Evolutionary conservation across 805 yeast genomes (phyloP).

Genomic region (Metschnikowia reukaufii): DNA sequence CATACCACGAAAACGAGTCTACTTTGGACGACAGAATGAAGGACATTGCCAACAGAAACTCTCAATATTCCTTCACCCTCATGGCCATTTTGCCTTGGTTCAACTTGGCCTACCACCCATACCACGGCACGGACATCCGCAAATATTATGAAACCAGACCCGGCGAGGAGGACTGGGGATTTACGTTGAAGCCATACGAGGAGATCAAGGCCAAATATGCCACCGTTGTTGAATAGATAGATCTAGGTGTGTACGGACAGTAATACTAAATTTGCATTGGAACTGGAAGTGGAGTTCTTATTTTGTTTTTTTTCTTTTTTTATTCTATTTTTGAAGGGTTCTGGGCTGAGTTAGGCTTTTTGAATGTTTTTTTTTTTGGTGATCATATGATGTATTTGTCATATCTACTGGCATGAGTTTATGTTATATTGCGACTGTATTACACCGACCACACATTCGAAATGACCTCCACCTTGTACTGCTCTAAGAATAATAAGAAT

Average conservation of each 20-base stretch:
- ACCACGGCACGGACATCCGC: slow-evolving; percentile 70
- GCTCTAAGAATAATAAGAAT: no score
- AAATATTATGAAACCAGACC: slow-evolving; percentile 48
- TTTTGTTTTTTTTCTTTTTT: no score
- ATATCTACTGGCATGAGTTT: no score
- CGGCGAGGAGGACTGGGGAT: slow-evolving; percentile 61
- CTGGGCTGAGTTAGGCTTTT: no score
- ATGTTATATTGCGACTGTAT: no score
- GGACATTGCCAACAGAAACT: slow-evolving; percentile 73
- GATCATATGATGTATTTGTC: no score
- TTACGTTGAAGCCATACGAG: slow-evolving; percentile 50
- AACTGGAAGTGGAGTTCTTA: no score
- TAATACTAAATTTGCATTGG: slow-evolving; percentile 9
- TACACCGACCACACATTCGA: no score
- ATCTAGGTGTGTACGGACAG: slow-evolving; percentile 2
- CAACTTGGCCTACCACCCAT: slow-evolving; percentile 76
- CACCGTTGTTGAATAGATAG: slow-evolving; percentile 18
- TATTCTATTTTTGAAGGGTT: no score
- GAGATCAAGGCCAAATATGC: slow-evolving; percentile 41
- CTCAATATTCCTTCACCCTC: slow-evolving; percentile 64
- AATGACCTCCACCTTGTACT: no score
- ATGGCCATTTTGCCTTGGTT: slow-evolving; percentile 75
- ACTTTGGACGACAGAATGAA: slow-evolving; percentile 65
- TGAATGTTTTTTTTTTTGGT: no score
- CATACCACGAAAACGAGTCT: slow-evolving; percentile 61